Conservation (phyloP, 2,329 filamentous ascomycete genomes). For the Penicillium sp. region DNA sequence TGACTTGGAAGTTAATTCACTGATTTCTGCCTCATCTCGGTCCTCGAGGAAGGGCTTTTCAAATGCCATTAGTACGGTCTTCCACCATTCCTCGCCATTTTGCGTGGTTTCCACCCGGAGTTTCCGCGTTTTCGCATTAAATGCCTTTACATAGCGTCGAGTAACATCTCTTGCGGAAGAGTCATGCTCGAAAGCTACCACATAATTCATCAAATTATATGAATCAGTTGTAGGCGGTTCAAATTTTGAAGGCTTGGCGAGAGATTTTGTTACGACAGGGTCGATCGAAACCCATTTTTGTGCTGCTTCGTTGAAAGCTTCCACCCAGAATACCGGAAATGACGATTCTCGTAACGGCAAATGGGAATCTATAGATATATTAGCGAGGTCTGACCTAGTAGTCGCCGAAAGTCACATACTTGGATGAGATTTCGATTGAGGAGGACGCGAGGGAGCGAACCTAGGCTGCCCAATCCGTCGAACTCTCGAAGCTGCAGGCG, state of each 20-base stretch:
- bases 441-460: conserved; percentile 28
- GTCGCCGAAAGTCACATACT: conserved; percentile 19
- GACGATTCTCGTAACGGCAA: conserved; percentile 64
- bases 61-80: conserved; percentile 44
- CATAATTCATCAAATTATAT: conserved; percentile 77
- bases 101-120: conserved; percentile 70
- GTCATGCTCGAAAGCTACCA: conserved; percentile 79
- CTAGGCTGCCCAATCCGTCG: conserved; percentile 39
- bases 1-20: conserved; percentile 68
- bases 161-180: conserved; percentile 81
- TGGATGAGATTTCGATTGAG: conserved; percentile 13
- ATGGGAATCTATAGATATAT: conserved; percentile 34
- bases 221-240: conserved; percentile 80
- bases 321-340: conserved; percentile 90
- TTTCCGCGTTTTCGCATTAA: conserved; percentile 84
- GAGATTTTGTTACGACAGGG: conserved; percentile 74
- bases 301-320: conserved; percentile 78
- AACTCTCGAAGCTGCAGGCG: conserved; percentile 20
- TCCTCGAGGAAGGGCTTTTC: conserved; percentile 53
- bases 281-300: conserved; percentile 93
- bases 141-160: conserved; percentile 79
- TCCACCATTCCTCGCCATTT: conserved; percentile 58
- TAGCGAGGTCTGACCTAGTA: conserved; percentile 11
- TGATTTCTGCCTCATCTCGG: conserved; percentile 80
- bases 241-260: conserved; percentile 71